Evolutionary conservation across 192 early-diverging fungal species (phyloP), one percentile per base, ranked within the genome.

Genomic region (Coemansia sp.): DNA sequence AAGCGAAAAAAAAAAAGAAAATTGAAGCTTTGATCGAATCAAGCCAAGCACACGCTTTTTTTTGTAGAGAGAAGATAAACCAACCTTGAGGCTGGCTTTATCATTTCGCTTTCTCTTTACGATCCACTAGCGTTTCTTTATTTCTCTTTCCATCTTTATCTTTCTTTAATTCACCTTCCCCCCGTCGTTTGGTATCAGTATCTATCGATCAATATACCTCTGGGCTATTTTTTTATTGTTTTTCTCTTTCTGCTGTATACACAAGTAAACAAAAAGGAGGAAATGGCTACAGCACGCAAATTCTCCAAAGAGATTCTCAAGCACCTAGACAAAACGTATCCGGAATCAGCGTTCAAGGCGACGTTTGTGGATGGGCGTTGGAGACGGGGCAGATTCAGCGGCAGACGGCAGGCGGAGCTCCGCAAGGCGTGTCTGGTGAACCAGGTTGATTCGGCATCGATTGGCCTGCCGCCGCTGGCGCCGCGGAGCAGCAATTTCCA

Each of bases 381-480:
- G 86, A 75, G 83, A 60, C 72, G 78, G 0, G 74, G 86, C 5
- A 64, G 69, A 57, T 70, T 88, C 46, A 82, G 84, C 50, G 68
- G 73, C 50, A 85, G 90, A 16, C 70, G 70, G 41, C 87, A 90
- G 42, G 85, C 84, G 14, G 87, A 88, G 59, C 54, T 91, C 51
- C 85, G 90, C 67, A 91, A 91, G 65, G 85, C 85, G 14, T 88
- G 85, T 61, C 19, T 87, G 13, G 39, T 84, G 19, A 67, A 77
- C 20, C 68, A 65, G 12, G 68, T 87, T 38, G 87, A 88, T 57
- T 74, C 89, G 7, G 39, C 42, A 5, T 63, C 76, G 12, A 83
- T 89, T 10, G 88, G 87, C 12, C 69, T 91, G 53, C 81, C 75
- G 1, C 63, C 63, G 13, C 48, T 79, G 5, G 70, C 56, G 25